Evolutionary conservation across 2,329 filamentous ascomycete species (phyloP), one percentile per base, ranked within the genome.

Genomic region (Aspergillus sp.): DNA sequence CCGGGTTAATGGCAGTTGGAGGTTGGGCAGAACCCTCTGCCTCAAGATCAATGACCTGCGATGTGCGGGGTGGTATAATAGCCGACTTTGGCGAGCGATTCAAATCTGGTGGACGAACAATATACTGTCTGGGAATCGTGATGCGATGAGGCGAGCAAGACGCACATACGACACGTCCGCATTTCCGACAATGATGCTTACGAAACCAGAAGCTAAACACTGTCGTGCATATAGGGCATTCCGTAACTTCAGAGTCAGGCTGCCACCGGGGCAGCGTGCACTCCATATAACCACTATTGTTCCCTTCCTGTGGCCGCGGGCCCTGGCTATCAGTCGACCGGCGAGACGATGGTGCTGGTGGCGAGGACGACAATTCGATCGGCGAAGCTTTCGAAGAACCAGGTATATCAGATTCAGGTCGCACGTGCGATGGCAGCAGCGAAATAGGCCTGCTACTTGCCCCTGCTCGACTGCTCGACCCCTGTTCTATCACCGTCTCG

Each of bases 131-230:
- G 1, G 91, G 91, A 50, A 97, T 96, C 4, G 88, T 95, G 61
- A 97, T 97, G 48, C 90, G 82, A 66, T 97, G 91, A 4, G 91
- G 91, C 3, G 91, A 96, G 70, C 91, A 97, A 13, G 82, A 76
- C 45, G 84, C 83, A 67, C 91, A 97, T 26, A 97, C 91, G 7
- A 97, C 90, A 48, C 90, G 77, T 37, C 91, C 91, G 62, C 91
- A 97, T 78, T 95, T 96, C 79, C 90, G 81, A 75, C 91, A 97
- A 63, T 97, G 91, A 69, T 97, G 91, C 62, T 94, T 94, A 50
- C 91, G 78, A 60, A 88, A 83, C 70, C 89, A 88, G 55, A 95
- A 85, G 61, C 81, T 87, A 61, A 97, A 97, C 38, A 83, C 79
- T 1, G 79, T 79, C 41, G 75, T 73, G 62, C 91, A 97, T 45